Evolutionary conservation across 2,329 filamentous ascomycete species (phyloP).

Genomic region (Alternaria brassicicola): DNA sequence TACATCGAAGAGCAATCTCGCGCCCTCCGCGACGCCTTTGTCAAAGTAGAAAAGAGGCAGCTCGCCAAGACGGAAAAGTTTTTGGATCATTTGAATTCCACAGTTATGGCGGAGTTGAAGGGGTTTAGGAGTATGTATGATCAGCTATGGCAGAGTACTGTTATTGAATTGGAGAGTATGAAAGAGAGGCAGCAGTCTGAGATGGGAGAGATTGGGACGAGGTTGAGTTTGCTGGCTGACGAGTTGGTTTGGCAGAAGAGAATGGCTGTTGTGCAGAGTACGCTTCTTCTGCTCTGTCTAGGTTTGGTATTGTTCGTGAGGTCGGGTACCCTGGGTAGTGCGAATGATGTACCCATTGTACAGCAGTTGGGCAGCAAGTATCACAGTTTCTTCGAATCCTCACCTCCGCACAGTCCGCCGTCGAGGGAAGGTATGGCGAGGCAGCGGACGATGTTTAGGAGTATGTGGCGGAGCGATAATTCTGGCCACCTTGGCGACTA

Average conservation of each 20-base stretch:
- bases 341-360: constrained; percentile 53
- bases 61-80: constrained; percentile 82
- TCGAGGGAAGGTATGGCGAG: constrained; percentile 22
- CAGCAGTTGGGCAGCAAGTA: constrained; percentile 52
- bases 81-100: constrained; percentile 82
- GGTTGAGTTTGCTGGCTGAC: constrained; percentile 89
- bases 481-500: constrained; percentile 43
- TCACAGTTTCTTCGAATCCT: constrained; percentile 45
- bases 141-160: constrained; percentile 94
- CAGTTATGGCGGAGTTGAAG: constrained; percentile 75
- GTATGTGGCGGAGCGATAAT: constrained; percentile 45
- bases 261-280: constrained; percentile 90
- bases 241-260: constrained; percentile 84
- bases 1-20: constrained; percentile 97
- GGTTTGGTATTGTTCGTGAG: constrained; percentile 79
- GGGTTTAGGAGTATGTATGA: constrained; percentile 79
- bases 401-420: constrained; percentile 43
- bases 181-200: constrained; percentile 83
- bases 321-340: constrained; percentile 43
- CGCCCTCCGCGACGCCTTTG: constrained; percentile 84
- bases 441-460: constrained; percentile 40
- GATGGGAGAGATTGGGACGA: constrained; percentile 77
- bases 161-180: constrained; percentile 88
- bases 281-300: constrained; percentile 84
- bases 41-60: constrained; percentile 85